Evolutionary conservation across 2,329 filamentous ascomycete species (phyloP).

Genomic region (Thelonectria rubi): DNA sequence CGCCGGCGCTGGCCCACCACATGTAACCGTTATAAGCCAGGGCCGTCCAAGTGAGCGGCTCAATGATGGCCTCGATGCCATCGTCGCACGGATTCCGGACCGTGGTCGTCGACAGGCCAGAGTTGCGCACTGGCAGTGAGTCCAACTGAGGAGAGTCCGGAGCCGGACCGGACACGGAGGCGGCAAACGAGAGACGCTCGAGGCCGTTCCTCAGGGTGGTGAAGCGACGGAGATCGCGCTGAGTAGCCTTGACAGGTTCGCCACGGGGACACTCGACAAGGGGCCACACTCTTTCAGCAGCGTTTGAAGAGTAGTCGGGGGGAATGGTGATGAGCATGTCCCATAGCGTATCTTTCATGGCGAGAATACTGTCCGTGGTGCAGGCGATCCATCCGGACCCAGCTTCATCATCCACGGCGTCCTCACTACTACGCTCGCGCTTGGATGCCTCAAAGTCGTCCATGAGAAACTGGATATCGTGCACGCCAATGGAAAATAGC

Average conservation of each 20-base stretch:
- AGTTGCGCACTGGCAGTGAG: constrained; percentile 38
- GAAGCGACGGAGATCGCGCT: constrained; percentile 87
- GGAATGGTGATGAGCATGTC: constrained; percentile 90
- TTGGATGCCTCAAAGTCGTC: constrained; percentile 63
- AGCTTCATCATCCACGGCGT: constrained; percentile 55
- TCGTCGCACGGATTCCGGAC: constrained; percentile 55
- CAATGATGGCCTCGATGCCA: constrained; percentile 64
- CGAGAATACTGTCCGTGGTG: constrained; percentile 92
- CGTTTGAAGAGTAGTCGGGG: constrained; percentile 64
- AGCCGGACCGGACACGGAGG: constrained; percentile 34
- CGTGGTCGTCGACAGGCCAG: constrained; percentile 40
- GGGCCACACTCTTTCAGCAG: constrained; percentile 75
- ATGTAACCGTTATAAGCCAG: constrained; percentile 85
- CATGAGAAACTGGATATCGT: constrained; percentile 85
- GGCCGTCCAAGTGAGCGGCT: constrained; percentile 74
- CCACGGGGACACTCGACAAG: constrained; percentile 74
- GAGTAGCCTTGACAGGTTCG: constrained; percentile 80
- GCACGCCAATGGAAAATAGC: constrained; percentile 92
- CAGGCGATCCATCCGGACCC: constrained; percentile 88
- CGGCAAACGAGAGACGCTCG: constrained; percentile 51
- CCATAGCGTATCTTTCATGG: constrained; percentile 85
- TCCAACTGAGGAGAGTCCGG: constrained; percentile 44
- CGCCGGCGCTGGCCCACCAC: constrained; percentile 89
- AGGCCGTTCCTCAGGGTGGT: constrained; percentile 73
- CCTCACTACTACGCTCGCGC: constrained; percentile 48